Conservation (phyloP, 2,329 filamentous ascomycete genomes). For the Amauroascus verrucosus region DNA sequence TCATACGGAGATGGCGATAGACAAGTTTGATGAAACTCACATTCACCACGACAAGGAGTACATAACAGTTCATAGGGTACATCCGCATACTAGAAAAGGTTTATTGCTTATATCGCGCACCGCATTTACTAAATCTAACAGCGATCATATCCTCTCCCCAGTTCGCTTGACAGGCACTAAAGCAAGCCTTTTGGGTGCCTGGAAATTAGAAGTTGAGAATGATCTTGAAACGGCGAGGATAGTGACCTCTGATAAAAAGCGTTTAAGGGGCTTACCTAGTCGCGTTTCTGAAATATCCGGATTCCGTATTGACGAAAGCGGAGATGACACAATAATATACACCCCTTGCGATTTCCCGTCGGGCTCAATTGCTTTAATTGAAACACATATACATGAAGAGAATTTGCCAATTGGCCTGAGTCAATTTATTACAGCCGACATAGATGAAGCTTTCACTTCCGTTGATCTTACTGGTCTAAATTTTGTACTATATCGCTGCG, state of each 20-base stretch:
- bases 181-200: conserved; percentile 76
- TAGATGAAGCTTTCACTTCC: conserved; percentile 63
- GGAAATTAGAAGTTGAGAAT: conserved; percentile 69
- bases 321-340: conserved; percentile 65
- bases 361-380: conserved; percentile 87
- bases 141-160: conserved; percentile 68
- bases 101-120: conserved; percentile 95
- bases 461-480: conserved; percentile 77
- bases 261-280: conserved; percentile 74
- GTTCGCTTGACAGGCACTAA: conserved; percentile 75
- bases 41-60: conserved; percentile 95
- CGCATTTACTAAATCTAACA: conserved; percentile 82
- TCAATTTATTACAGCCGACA: conserved; percentile 73
- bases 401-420: conserved; percentile 78
- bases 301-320: conserved; percentile 60
- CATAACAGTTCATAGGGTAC: conserved; percentile 89
- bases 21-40: conserved; percentile 89
- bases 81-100: conserved; percentile 82
- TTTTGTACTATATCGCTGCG: conserved; percentile 80
- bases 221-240: conserved; percentile 56
- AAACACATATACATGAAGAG: conserved; percentile 86
- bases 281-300: conserved; percentile 64
- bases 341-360: conserved; percentile 79
- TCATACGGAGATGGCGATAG: conserved; percentile 88
- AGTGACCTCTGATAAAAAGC: conserved; percentile 57